A percentile compares a stretch with the other conserved stretches of the same genome.
phyloP scores from a whole-genome alignment of 2,329 filamentous ascomycete genomes.

The Leptodontidium sp. region DNA sequence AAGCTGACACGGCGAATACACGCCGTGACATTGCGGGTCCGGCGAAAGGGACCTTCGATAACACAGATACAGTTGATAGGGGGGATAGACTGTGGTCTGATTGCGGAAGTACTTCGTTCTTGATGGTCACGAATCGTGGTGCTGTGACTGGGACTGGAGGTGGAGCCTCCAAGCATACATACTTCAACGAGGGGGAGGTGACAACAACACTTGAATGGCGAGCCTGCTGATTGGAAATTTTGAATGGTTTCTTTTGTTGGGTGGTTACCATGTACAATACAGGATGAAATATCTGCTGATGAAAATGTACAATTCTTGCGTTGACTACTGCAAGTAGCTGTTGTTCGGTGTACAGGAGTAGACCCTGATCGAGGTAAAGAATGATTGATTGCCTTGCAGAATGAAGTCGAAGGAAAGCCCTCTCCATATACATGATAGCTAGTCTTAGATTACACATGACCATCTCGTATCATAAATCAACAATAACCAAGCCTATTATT shows the following conservation, averaged over 20 bases:
- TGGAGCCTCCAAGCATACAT: conserved; percentile 5
- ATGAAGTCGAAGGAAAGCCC: too few relatives aligned
- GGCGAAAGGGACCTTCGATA: not conserved
- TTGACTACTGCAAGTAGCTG: too few relatives aligned
- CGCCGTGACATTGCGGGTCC: conserved; percentile 3
- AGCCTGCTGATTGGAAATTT: not conserved
- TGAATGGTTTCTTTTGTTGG: not conserved
- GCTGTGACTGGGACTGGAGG: not conserved
- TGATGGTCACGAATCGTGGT: conserved; percentile 14
- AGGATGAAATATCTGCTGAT: not conserved
- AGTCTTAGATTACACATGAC: too few relatives aligned
- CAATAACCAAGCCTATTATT: not conserved
- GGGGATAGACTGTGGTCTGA: conserved; percentile 4
- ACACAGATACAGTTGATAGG: not conserved
- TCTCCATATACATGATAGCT: too few relatives aligned
- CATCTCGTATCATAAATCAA: not conserved
- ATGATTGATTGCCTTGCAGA: too few relatives aligned
- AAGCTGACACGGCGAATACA: not conserved
- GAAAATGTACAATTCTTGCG: not conserved
- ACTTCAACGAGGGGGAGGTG: conserved; percentile 10
- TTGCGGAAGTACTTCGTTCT: conserved; percentile 3
- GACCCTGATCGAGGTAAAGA: too few relatives aligned
- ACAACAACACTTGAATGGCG: conserved; percentile 11
- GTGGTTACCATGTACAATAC: not conserved
- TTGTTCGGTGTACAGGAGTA: too few relatives aligned